A percentile compares a stretch with the other conserved stretches of the same genome.
Evolutionary conservation across 495 filamentous ascomycete species (phyloP).

Genomic region (Penicillium taxi): DNA sequence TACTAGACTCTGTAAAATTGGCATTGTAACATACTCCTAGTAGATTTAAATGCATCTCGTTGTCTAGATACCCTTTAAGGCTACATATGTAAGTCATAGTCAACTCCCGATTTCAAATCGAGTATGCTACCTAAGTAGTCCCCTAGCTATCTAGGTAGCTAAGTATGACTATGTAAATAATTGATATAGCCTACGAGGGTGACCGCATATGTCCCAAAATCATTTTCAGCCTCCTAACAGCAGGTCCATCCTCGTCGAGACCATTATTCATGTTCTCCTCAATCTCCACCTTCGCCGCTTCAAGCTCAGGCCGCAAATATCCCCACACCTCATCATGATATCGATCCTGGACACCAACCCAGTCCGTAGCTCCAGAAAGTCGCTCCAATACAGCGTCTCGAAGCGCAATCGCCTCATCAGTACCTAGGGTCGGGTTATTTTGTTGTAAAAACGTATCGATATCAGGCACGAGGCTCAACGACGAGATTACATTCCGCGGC

Average conservation of each 20-base stretch:
- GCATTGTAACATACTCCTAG: too few species aligned
- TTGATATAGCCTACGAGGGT: too few species aligned
- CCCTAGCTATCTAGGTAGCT: too few species aligned
- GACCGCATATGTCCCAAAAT: slow-evolving; percentile 44
- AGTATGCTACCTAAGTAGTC: too few species aligned
- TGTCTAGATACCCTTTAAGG: too few species aligned
- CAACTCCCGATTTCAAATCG: too few species aligned
- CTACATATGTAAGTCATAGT: too few species aligned
- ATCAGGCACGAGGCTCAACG: slow-evolving; percentile 36
- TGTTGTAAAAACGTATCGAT: slow-evolving; percentile 28
- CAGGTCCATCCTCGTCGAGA: slow-evolving; percentile 29
- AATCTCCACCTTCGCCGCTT: slow-evolving; percentile 55
- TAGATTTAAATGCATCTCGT: too few species aligned
- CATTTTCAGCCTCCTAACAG: slow-evolving; percentile 43
- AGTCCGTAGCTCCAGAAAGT: slow-evolving; percentile 38
- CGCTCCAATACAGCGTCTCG: slow-evolving; percentile 25
- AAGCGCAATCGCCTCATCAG: slow-evolving; percentile 6
- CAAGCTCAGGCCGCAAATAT: slow-evolving; percentile 52
- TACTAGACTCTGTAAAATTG: too few species aligned
- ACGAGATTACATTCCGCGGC: slow-evolving; percentile 10
- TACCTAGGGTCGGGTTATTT: slow-evolving; percentile 7
- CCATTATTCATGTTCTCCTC: slow-evolving; percentile 38
- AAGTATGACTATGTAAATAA: too few species aligned
- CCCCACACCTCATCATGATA: slow-evolving; percentile 80
- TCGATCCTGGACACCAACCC: slow-evolving; percentile 54